Evolutionary conservation across 306 rosid genomes (phyloP), one percentile per base, ranked within the genome.

Genomic region (Gastrolobium bilobum): DNA sequence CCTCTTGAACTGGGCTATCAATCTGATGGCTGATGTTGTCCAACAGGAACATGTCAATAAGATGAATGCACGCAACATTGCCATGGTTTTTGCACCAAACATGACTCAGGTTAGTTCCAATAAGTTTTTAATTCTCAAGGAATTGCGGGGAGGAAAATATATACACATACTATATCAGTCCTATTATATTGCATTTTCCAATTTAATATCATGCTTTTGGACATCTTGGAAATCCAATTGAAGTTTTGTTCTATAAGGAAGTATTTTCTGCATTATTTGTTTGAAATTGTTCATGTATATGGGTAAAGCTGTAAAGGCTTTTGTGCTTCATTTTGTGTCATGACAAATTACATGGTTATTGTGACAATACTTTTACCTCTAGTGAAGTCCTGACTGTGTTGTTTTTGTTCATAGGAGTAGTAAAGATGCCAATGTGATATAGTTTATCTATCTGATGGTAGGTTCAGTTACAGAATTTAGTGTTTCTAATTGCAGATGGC

Each of bases 71-170:
- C 89, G 83, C 79, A 92, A 92, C 71, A 73, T 92, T 2, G 95
- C 95, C 34, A 86, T 90, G 95, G 93, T 92, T 89, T 92, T 92
- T 60, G 95, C 97, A 9, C 97, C 97, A 40, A 92, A 92, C 86
- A 92, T 92, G 97, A 92, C 97, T 84, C 89, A 83, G 88, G 97
- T 87, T 50, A 70, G 84, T 75, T 53, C 38, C 46, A 11, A 35
- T 14, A 29, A 20, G 5, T 10, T 40, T 7, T 51, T 26, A 8
- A 65, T 38, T 69, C 35, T 69, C 29, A 20, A 75, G 26, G 60
- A 78, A 33, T 43, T 67, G 39, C 39, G 4, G 33, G 60, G 26
- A 33, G 14, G 42, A 30, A 10, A 70, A 54, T 54, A 3, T 30
- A 67, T 31, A 34, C 13, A 35, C 42, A 76, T 10, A 39, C 40